Conservation (phyloP, 176 grass and related monocot species). For the Ananas comosus region DNA sequence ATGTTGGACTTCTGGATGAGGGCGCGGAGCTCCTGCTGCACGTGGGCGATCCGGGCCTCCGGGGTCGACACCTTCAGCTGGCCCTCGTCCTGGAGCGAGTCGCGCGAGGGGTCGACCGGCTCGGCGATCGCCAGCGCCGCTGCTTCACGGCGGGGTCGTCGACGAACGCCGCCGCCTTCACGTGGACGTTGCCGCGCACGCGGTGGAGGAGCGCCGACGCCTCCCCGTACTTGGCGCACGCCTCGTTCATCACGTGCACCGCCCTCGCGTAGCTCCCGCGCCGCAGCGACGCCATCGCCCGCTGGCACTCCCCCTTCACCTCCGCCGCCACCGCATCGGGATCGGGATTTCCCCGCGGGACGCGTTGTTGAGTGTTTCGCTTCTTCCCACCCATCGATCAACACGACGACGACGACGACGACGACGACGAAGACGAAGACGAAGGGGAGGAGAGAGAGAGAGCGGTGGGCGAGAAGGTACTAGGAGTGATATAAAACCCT, state of each 20-base stretch:
- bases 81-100: slow-evolving; percentile 47
- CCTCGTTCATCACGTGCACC: slow-evolving; percentile 57
- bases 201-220: slow-evolving; percentile 49
- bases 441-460: slow-evolving; percentile 23
- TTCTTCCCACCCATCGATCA: slow-evolving; percentile 61
- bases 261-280: slow-evolving; percentile 56
- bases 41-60: slow-evolving; percentile 28
- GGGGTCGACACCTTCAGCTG: slow-evolving; percentile 35
- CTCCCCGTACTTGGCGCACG: slow-evolving; percentile 34
- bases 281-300: slow-evolving; percentile 43
- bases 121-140: slow-evolving; percentile 40
- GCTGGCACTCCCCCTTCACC: slow-evolving; percentile 58
- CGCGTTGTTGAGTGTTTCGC: slow-evolving; percentile 60
- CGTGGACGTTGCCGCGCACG: slow-evolving; percentile 60
- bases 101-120: slow-evolving; percentile 44
- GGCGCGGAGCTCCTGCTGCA: slow-evolving; percentile 43
- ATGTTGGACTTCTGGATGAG: slow-evolving; percentile 78
- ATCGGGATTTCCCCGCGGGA: background rate
- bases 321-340: background rate
- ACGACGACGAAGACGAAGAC: slow-evolving; percentile 9
- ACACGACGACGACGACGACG: background rate
- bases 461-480: background rate
- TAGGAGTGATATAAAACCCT: background rate
- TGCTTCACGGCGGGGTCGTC: slow-evolving; percentile 51
- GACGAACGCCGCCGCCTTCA: slow-evolving; percentile 37